Conservation (phyloP, 1,284 basidiomycete species). For the Austroboletus olivaceoglutinosus region DNA sequence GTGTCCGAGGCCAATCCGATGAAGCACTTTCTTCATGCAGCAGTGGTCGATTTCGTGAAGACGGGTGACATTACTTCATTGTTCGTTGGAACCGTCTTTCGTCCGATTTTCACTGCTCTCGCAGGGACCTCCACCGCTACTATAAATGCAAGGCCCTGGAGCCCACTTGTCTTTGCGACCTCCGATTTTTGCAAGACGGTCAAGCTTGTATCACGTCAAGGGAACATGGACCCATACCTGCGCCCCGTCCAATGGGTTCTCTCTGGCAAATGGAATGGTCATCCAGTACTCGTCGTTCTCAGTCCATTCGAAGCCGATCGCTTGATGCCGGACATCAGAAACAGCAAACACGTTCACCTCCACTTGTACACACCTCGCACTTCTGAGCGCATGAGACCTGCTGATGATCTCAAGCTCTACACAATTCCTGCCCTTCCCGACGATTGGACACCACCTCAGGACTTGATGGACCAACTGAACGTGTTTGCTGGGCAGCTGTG, state of each 20-base stretch:
- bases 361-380: background rate
- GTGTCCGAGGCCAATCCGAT: too few relatives aligned
- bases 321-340: background rate
- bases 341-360: background rate
- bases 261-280: conserved; percentile 10
- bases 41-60: conserved; percentile 18
- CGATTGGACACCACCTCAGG: background rate
- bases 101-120: conserved; percentile 8
- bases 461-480: too few relatives aligned
- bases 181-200: too few relatives aligned
- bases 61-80: conserved; percentile 9
- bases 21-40: conserved; percentile 13
- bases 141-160: conserved; percentile 6
- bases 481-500: too few relatives aligned
- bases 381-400: background rate
- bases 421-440: background rate
- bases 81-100: background rate
- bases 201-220: background rate
- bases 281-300: conserved; percentile 32
- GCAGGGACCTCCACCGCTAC: background rate
- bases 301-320: conserved; percentile 31
- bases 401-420: background rate
- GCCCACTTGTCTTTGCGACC: conserved; percentile 9
- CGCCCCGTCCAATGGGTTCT: conserved; percentile 44
- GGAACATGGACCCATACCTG: conserved; percentile 28